Conservation (phyloP, 768 basidiomycete genomes). For the Trametes punicea region DNA sequence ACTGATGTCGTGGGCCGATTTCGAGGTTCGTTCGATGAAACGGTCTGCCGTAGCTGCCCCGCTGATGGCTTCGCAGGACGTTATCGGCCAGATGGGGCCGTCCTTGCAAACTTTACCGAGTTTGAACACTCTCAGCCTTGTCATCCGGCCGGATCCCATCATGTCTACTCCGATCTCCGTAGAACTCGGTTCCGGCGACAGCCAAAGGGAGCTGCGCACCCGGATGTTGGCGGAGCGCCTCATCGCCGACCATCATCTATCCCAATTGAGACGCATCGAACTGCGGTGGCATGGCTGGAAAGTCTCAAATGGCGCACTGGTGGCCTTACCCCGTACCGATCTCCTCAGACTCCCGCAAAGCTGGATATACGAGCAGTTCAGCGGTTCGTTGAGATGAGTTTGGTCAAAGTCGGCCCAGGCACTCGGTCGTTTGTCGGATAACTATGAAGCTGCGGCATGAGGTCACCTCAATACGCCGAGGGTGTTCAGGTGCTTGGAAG, state of each 20-base stretch:
- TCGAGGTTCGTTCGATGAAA: constrained; percentile 9
- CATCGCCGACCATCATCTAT: constrained; percentile 1
- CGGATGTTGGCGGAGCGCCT: constrained; percentile 13
- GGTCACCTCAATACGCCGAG: too few relatives aligned
- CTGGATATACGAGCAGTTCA: constrained; percentile 15
- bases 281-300: constrained; percentile 26
- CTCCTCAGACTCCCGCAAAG: constrained; percentile 13
- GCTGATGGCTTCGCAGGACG: constrained; percentile 8
- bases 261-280: constrained; percentile 19
- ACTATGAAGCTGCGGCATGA: too few relatives aligned
- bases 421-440: neutral
- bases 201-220: constrained; percentile 11
- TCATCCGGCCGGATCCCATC: constrained; percentile 23
- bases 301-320: constrained; percentile 5
- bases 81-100: constrained; percentile 17
- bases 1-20: constrained; percentile 14
- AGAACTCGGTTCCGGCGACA: neutral
- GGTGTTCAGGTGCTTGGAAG: too few relatives aligned
- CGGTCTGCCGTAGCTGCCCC: neutral
- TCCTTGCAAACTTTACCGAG: constrained; percentile 6
- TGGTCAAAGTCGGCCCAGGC: neutral
- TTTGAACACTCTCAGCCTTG: constrained; percentile 20
- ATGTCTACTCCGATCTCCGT: neutral
- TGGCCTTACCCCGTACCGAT: constrained; percentile 1
- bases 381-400: neutral